Evolutionary conservation across 768 basidiomycete species (phyloP), one percentile per base, ranked within the genome.

Genomic region (Pleurotus sapidus): DNA sequence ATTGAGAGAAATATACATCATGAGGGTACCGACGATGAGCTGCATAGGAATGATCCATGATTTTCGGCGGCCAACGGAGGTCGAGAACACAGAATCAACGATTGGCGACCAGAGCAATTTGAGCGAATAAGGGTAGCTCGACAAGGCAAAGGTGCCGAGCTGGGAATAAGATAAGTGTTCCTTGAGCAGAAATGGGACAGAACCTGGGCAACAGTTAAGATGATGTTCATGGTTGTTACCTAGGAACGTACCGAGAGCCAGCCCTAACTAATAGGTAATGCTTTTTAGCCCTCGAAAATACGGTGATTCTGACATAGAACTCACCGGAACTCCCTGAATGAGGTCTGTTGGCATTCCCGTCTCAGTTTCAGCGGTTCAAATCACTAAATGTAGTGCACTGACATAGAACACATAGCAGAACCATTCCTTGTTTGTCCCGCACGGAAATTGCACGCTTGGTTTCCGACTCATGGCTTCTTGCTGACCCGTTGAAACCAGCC

Each of bases 1-100:
- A 63, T 89, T 84, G 55, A 82, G 68, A 4, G 91, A 89, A 59
- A 93, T 86, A 64, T 85, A 87, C 38, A 91, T 65, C 89, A 93
- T 91, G 58, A 94, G 74, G 42, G 82, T 77, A 42, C 94, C 97
- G 49, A 98, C 90, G 61, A 94, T 84, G 30, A 87, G 69, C 70
- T 99, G 97, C 81, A 99, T 97, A 45, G 97, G 97, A 60, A 98
- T 88, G 63, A 99, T 98, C 97, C 97, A 99, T 60, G 93, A 95
- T 72, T 98, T 99, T 61, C 97, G 81, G 49, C 97, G 87, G n/a
- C 97, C 97, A 60, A 95, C 63, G 42, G 84, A 87, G 38, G 84
- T 74, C 65, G 89, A 77, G 71, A 89, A 99, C 61, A 89, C 77
- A 1, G 96, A 91, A 67, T 99, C 97, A 55, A 99, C 93, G 60